Conservation (phyloP, 768 basidiomycete genomes). For the Lenzites betulinus region DNA sequence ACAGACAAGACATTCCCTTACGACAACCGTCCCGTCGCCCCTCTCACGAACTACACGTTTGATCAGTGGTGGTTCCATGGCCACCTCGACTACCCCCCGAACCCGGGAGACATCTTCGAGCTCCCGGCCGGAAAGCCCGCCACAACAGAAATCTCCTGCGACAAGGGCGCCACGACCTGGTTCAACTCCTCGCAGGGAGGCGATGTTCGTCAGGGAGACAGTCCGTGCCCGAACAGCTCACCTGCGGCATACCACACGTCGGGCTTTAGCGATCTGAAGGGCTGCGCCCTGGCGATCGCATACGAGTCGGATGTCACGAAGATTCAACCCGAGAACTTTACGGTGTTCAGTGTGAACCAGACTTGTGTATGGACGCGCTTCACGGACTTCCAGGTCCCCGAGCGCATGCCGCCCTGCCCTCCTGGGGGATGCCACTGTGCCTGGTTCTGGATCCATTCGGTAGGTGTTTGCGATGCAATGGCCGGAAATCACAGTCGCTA, state of each 20-base stretch:
- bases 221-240: constrained; percentile 54
- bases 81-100: constrained; percentile 60
- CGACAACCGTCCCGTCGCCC: constrained; percentile 62
- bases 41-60: constrained; percentile 42
- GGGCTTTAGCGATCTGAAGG: constrained; percentile 53
- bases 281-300: constrained; percentile 74
- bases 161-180: constrained; percentile 62
- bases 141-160: constrained; percentile 56
- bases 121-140: constrained; percentile 59
- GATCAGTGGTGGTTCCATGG: constrained; percentile 62
- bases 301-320: constrained; percentile 62
- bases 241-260: constrained; percentile 55
- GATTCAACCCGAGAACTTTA: constrained; percentile 68
- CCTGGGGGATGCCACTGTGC: constrained; percentile 65
- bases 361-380: constrained; percentile 73
- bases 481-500: too few species aligned
- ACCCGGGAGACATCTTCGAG: constrained; percentile 55
- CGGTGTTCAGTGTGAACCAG: constrained; percentile 74
- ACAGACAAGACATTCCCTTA: constrained; percentile 52
- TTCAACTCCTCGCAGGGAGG: constrained; percentile 55
- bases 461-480: constrained; percentile 25
- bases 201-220: constrained; percentile 52
- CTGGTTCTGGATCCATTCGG: constrained; percentile 74
- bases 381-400: constrained; percentile 71
- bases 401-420: constrained; percentile 67